Conservation (phyloP, 805 yeast species). For the Ogataea henricii region DNA sequence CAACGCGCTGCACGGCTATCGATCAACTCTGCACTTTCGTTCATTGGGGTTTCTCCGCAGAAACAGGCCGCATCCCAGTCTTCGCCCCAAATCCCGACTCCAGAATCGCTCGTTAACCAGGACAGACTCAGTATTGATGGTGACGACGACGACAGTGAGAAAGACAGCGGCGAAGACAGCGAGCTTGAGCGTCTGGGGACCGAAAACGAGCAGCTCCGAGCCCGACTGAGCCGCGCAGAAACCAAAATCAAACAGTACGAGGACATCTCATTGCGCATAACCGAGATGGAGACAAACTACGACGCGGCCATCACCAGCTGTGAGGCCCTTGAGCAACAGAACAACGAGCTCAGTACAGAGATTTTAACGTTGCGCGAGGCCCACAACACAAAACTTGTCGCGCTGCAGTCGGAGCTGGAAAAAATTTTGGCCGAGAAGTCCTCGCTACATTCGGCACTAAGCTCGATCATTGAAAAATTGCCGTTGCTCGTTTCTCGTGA, state of each 20-base stretch:
- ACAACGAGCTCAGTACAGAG: slow-evolving; percentile 4
- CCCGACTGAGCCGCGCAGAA: not conserved
- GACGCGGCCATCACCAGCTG: slow-evolving; percentile 12
- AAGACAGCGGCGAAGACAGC: slow-evolving; percentile 4
- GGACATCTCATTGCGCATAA: slow-evolving; percentile 6
- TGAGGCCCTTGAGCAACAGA: slow-evolving; percentile 9
- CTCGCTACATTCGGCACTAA: slow-evolving; percentile 5
- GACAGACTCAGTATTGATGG: slow-evolving; percentile 9
- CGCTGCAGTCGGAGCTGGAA: not conserved
- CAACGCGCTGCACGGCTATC: slow-evolving; percentile 26
- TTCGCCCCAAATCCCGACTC: slow-evolving; percentile 15
- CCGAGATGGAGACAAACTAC: slow-evolving; percentile 13
- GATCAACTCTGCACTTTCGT: slow-evolving; percentile 28
- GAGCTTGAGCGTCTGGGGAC: slow-evolving; percentile 13
- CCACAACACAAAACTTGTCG: not conserved
- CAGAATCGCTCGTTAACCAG: slow-evolving; percentile 15
- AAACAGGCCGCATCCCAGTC: slow-evolving; percentile 5
- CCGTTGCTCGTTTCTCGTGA: slow-evolving; percentile 16
- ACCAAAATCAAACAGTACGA: slow-evolving; percentile 12
- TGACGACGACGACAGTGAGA: slow-evolving; percentile 12
- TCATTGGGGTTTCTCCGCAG: slow-evolving; percentile 22
- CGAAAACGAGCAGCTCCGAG: slow-evolving; percentile 18
- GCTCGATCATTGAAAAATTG: slow-evolving; percentile 8
- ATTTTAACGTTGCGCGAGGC: not conserved
- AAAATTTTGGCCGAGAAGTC: slow-evolving; percentile 5